phyloP scores from a whole-genome alignment of 371 early-diverging fungal genomes.

The Batrachochytrium dendrobatidis region DNA sequence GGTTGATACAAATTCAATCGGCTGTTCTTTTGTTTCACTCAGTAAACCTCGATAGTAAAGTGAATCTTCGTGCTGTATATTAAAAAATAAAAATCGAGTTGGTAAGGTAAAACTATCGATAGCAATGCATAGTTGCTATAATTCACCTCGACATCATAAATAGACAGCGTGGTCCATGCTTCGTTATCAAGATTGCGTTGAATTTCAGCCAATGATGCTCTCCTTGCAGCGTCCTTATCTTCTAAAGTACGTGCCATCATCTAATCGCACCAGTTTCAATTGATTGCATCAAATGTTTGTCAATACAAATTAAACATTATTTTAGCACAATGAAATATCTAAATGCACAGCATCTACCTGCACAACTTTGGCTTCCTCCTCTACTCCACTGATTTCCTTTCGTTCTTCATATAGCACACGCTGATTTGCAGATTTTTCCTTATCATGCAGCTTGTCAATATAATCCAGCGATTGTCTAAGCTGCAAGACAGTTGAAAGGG shows the following conservation, averaged over 20 bases:
- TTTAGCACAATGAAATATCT: background rate
- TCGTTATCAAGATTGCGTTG: conserved; percentile 61
- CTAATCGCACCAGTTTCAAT: background rate
- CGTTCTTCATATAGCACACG: conserved; percentile 61
- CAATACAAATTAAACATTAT: background rate
- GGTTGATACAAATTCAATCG: background rate
- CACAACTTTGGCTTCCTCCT: conserved; percentile 52
- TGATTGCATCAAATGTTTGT: background rate
- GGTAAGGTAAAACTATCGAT: background rate
- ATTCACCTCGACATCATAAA: conserved; percentile 58
- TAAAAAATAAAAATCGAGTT: conserved; percentile 1
- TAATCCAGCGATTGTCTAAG: conserved; percentile 79
- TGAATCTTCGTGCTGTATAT: conserved; percentile 2
- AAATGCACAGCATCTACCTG: conserved; percentile 29
- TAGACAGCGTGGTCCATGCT: conserved; percentile 61
- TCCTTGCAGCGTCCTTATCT: conserved; percentile 26
- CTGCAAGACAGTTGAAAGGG: conserved; percentile 63
- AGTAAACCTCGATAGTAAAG: background rate
- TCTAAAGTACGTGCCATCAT: conserved; percentile 13
- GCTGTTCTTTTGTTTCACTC: background rate
- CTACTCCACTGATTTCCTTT: conserved; percentile 29
- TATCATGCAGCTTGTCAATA: conserved; percentile 81
- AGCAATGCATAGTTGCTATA: conserved; percentile 8
- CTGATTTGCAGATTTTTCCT: conserved; percentile 63
- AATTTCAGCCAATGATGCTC: conserved; percentile 38